A percentile compares a stretch with the other conserved stretches of the same genome.
phyloP scores from a whole-genome alignment of 768 basidiomycete genomes.

The Amanita inopinata region DNA sequence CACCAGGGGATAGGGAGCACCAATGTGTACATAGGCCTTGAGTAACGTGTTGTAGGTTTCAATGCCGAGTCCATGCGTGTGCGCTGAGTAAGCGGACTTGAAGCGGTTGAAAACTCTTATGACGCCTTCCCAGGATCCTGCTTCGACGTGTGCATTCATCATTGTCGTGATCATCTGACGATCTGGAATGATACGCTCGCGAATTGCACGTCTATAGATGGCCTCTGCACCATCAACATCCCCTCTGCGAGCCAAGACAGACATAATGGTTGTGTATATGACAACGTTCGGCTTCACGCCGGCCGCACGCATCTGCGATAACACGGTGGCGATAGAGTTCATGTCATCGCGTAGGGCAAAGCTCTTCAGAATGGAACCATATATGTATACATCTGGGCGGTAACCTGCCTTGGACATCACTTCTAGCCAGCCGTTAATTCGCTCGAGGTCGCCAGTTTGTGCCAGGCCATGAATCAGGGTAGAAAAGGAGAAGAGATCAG shows the following conservation, averaged over 20 bases:
- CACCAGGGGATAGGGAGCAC: conserved; percentile 63
- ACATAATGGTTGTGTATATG: conserved; percentile 60
- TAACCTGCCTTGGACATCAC: conserved; percentile 38
- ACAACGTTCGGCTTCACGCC: conserved; percentile 36
- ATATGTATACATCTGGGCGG: conserved; percentile 46
- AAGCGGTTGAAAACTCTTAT: conserved; percentile 62
- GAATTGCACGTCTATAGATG: conserved; percentile 54
- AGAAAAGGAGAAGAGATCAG: conserved; percentile 42
- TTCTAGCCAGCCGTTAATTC: conserved; percentile 43
- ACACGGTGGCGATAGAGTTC: conserved; percentile 34
- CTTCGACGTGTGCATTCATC: conserved; percentile 77
- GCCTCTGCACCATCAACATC: conserved; percentile 60
- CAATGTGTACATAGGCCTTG: conserved; percentile 76
- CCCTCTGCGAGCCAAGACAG: conserved; percentile 49
- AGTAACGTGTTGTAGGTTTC: conserved; percentile 70
- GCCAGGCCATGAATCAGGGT: conserved; percentile 45
- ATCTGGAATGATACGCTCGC: conserved; percentile 55
- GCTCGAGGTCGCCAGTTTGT: conserved; percentile 33
- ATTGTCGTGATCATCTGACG: conserved; percentile 55
- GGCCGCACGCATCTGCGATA: conserved; percentile 52
- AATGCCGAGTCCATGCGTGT: conserved; percentile 34
- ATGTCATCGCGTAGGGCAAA: conserved; percentile 48
- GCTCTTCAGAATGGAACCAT: conserved; percentile 48
- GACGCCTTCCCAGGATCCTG: conserved; percentile 71
- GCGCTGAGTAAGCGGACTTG: conserved; percentile 19